Conservation (phyloP, 192 early-diverging fungal species). For the Backusella tuberculispora region DNA sequence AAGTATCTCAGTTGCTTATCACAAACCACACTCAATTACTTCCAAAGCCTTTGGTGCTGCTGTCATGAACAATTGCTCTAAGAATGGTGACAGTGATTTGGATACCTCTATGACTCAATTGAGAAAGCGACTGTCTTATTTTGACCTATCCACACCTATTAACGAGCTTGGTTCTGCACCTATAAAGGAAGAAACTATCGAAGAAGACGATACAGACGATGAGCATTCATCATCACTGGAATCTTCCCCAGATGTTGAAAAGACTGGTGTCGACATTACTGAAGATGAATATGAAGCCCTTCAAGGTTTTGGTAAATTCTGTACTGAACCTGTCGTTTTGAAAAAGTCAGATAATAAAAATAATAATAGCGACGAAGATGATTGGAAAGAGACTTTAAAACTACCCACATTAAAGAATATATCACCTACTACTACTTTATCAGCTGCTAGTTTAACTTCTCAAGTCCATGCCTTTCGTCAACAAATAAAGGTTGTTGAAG, state of each 20-base stretch:
- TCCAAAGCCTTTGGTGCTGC: not conserved
- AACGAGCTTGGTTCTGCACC: not conserved
- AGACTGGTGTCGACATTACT: conserved; percentile 18
- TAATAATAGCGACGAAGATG: not conserved
- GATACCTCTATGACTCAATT: conserved; percentile 1
- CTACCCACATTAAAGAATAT: not conserved
- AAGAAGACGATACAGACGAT: not conserved
- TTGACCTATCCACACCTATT: not conserved
- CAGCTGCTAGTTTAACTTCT: not conserved
- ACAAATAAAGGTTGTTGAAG: not conserved
- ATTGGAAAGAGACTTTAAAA: conserved; percentile 8
- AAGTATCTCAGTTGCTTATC: not conserved
- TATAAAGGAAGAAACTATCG: not conserved
- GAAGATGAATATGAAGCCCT: conserved; percentile 37
- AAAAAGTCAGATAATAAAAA: not conserved
- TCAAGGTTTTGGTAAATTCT: conserved; percentile 36
- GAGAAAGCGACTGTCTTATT: not conserved
- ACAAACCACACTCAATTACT: conserved; percentile 5
- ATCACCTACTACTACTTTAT: not conserved
- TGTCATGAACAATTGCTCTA: not conserved
- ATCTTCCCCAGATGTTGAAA: not conserved
- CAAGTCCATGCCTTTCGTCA: not conserved
- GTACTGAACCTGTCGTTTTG: not conserved
- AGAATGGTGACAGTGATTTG: not conserved
- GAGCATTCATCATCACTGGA: not conserved